These are phyloP conservation scores for Rhynchospora breviuscula DNA, from an alignment of 176 grass and related monocot species.

Conservation along the genomic window DNA sequence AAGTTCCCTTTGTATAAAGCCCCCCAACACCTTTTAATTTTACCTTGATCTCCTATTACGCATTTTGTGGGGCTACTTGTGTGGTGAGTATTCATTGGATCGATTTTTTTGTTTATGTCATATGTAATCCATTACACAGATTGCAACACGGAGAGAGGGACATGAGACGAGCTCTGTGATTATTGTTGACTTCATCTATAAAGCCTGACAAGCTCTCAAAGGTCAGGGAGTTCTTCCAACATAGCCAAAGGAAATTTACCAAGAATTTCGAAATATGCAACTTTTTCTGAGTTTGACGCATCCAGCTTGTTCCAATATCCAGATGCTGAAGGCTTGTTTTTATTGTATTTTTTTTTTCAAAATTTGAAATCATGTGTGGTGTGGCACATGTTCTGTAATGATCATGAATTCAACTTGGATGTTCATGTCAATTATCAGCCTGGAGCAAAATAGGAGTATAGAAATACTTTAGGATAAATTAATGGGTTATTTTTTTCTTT, in stretches of 20 bases:
- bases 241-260: conserved; percentile 25
- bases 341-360: background rate
- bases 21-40: conserved; percentile 6
- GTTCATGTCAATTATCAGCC: background rate
- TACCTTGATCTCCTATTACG: background rate
- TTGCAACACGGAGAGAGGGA: background rate
- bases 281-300: conserved; percentile 12
- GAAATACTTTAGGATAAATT: background rate
- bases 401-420: background rate
- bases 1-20: conserved; percentile 25
- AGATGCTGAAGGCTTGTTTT: background rate
- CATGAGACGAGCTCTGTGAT: background rate
- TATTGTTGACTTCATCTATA: conserved; percentile 33
- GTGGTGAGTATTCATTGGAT: background rate
- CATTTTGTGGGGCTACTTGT: background rate
- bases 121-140: background rate
- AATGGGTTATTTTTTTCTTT: background rate
- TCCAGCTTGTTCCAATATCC: background rate
- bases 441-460: background rate
- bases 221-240: conserved; percentile 7
- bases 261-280: background rate
- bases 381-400: background rate
- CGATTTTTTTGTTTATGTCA: background rate
- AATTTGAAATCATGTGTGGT: background rate
- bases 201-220: conserved; percentile 29